Percentiles rank a stretch among this genome's conserved stretches.
These are phyloP conservation scores for Chlamydomonas schloesseri DNA, from an alignment of 139 green algal genomes.

Conservation along the genomic window DNA sequence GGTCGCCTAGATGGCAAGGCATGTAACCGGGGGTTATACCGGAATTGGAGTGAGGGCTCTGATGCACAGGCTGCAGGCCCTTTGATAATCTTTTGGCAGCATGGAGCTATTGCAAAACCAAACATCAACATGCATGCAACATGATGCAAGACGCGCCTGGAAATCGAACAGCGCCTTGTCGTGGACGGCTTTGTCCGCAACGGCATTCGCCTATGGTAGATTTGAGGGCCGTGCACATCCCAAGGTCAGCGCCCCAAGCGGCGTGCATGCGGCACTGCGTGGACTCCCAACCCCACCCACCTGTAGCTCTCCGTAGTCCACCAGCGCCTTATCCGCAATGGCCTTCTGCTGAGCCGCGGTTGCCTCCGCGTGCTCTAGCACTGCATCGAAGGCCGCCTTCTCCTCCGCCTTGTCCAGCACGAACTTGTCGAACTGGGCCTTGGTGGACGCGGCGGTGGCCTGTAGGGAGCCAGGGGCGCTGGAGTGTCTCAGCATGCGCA, in stretches of 20 bases:
- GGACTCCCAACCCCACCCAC: background rate
- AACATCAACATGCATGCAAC: no score
- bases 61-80: no score
- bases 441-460: background rate
- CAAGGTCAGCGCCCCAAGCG: no score
- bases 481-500: no score
- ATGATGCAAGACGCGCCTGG: no score
- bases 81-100: background rate
- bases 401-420: conserved; percentile 33
- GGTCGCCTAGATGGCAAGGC: background rate
- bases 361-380: background rate
- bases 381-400: conserved; percentile 21
- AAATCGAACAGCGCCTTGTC: conserved; percentile 36
- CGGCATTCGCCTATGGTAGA: background rate
- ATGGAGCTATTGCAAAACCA: conserved; percentile 37
- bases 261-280: no score
- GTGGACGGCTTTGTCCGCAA: background rate
- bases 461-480: no score
- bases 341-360: conserved; percentile 16
- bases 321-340: conserved; percentile 18
- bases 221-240: no score
- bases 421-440: conserved; percentile 43
- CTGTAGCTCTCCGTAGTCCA: conserved; percentile 20
- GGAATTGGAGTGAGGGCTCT: no score
- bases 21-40: no score